Evolutionary conservation across 2,329 filamentous ascomycete species (phyloP), one percentile per base, ranked within the genome.

Genomic region (Penicillium thymicola): DNA sequence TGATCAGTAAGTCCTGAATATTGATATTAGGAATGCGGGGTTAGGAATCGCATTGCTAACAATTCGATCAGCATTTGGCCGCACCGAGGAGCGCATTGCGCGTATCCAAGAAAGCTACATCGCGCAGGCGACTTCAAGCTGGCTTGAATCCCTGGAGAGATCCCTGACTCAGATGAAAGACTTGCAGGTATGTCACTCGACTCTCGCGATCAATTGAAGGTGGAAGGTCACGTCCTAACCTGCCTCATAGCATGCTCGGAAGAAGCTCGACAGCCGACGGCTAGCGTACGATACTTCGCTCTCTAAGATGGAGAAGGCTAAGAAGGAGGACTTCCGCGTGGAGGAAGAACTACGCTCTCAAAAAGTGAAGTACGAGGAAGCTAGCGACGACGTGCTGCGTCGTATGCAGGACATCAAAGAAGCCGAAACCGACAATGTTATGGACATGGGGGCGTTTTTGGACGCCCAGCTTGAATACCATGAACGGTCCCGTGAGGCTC

Each of bases 351-450:
- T 96, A 52, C 89, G 93, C 54, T 84, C 86, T 28, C 90, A 94
- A 72, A 96, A 96, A 74, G 89, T 90, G 67, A 97, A 97, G 76
- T 97, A 96, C 70, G 94, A 97, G 71, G 94, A 97, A 78, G 88
- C 90, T 16, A 94, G 85, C 70, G 93, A 97, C 70, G 93, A 97
- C 67, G 92, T 97, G 53, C 83, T 88, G 66, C 85, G 93, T 58
- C 85, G 93, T 54, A 97, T 97, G 94, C 86, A 95, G 75, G 93
- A 97, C 70, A 95, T 97, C 77, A 93, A 94, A 77, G 92, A 97
- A 67, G 85, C 90, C 23, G 93, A 97, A 75, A 82, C 81, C 42
- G 93, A 97, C 61, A 91, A 87, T 68, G 84, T 96, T 41, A 81
- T 83, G 46, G 91, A 96, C 69, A 79, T 97, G 55, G 86, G 86